Conservation (phyloP, 2,329 filamentous ascomycete species). For the Exophiala xenobiotica region DNA sequence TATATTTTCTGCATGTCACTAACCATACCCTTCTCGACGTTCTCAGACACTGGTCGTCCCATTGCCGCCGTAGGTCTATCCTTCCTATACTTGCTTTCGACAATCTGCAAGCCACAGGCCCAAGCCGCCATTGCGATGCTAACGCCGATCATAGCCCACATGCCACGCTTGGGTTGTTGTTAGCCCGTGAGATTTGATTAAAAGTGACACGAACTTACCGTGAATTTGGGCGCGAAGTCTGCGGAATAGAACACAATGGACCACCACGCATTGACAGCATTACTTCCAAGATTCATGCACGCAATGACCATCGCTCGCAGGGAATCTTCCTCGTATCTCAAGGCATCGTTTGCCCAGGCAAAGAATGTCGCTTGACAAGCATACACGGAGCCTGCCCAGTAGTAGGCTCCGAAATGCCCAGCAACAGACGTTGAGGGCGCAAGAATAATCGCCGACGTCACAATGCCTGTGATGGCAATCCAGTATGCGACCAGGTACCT, state of each 20-base stretch:
- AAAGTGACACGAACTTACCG: constrained; percentile 43
- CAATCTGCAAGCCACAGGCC: constrained; percentile 40
- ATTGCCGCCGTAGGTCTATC: background rate
- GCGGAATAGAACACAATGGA: constrained; percentile 29
- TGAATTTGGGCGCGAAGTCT: constrained; percentile 55
- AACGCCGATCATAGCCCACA: constrained; percentile 70
- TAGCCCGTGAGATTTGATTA: constrained; percentile 13
- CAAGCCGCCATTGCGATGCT: constrained; percentile 61
- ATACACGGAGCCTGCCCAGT: constrained; percentile 24
- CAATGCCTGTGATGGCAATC: constrained; percentile 24
- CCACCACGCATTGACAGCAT: constrained; percentile 27
- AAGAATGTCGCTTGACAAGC: constrained; percentile 27
- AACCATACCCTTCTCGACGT: constrained; percentile 8
- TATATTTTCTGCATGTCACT: constrained; percentile 3
- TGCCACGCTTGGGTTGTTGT: constrained; percentile 52
- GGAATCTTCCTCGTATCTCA: constrained; percentile 23
- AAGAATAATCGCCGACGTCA: constrained; percentile 23
- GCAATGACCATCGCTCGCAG: constrained; percentile 23
- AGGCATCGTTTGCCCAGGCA: constrained; percentile 41
- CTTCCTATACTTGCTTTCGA: constrained; percentile 3
- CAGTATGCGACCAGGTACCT: constrained; percentile 23
- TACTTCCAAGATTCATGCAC: constrained; percentile 26
- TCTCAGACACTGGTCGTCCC: constrained; percentile 7
- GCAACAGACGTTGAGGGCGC: constrained; percentile 9
- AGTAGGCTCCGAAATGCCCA: constrained; percentile 40